A percentile compares a stretch with the other conserved stretches of the same genome.
Evolutionary conservation across 768 basidiomycete species (phyloP).

Genomic region (Leccinum disarticulatum): DNA sequence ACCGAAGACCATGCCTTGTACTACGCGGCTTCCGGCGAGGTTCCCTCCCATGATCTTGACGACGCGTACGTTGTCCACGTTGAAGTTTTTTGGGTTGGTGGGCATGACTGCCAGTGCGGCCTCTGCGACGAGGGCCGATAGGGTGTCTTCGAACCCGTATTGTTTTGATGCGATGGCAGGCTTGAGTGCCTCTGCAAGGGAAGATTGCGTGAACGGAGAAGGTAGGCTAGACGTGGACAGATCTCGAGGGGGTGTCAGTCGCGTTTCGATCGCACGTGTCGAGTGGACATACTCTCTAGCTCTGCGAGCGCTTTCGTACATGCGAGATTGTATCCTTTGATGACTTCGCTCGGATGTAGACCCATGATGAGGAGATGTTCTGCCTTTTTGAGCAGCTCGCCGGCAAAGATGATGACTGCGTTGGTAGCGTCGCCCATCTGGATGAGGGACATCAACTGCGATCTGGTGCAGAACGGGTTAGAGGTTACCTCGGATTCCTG

Average conservation of each 20-base stretch:
- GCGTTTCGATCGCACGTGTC: slow-evolving; percentile 7
- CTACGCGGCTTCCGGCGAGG: slow-evolving; percentile 80
- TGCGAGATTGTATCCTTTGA: slow-evolving; percentile 93
- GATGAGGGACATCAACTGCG: slow-evolving; percentile 1
- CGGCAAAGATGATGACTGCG: slow-evolving; percentile 90
- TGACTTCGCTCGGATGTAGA: slow-evolving; percentile 93
- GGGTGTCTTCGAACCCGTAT: slow-evolving; percentile 86
- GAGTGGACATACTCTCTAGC: slow-evolving; percentile 73
- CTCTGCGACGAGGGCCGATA: slow-evolving; percentile 85
- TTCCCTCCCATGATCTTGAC: slow-evolving; percentile 98
- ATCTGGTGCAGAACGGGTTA: slow-evolving; percentile 1
- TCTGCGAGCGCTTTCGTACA: slow-evolving; percentile 80
- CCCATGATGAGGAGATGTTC: slow-evolving; percentile 95
- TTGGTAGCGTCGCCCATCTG: slow-evolving; percentile 99
- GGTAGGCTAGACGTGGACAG: slow-evolving; percentile 71
- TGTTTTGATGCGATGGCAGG: slow-evolving; percentile 97
- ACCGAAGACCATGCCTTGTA: slow-evolving; percentile 98
- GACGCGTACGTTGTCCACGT: slow-evolving; percentile 96
- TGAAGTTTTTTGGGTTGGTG: slow-evolving; percentile 84
- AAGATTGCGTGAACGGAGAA: slow-evolving; percentile 64
- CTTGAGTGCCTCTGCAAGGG: slow-evolving; percentile 74
- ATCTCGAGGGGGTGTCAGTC: slow-evolving; percentile 41
- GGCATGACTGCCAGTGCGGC: slow-evolving; percentile 94
- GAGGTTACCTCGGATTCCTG: slow-evolving; percentile 85
- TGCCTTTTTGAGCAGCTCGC: slow-evolving; percentile 91